Conservation (phyloP, 176 grass and related monocot species). For the Eleusine coracana region DNA sequence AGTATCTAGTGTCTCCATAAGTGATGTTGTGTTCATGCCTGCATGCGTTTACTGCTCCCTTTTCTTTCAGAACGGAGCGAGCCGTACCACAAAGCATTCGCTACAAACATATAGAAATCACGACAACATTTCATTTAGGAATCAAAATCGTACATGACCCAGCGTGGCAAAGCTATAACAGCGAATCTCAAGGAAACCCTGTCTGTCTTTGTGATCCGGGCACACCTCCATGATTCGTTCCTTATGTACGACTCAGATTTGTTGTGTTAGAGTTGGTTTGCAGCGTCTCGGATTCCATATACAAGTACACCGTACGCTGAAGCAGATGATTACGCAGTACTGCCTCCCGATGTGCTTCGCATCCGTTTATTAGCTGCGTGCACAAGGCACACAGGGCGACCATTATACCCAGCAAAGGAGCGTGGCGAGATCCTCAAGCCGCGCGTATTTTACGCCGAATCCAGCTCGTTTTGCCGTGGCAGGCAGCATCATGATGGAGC, state of each 20-base stretch:
- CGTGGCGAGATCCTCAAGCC: conserved; percentile 4
- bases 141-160: neutral
- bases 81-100: neutral
- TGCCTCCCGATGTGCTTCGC: conserved; percentile 16
- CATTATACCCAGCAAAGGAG: neutral
- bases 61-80: conserved; percentile 22
- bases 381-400: neutral
- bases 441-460: conserved; percentile 18
- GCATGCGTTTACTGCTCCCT: conserved; percentile 13
- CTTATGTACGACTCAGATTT: conserved; percentile 44
- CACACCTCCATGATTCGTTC: conserved; percentile 31
- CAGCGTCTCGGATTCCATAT: conserved; percentile 13
- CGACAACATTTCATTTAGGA: conserved; percentile 11
- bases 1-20: conserved; percentile 15
- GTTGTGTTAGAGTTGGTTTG: conserved; percentile 7
- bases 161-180: conserved; percentile 35
- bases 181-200: conserved; percentile 25
- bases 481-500: neutral
- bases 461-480: neutral
- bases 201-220: conserved; percentile 8
- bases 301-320: conserved; percentile 17
- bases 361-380: neutral
- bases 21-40: neutral
- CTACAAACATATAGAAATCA: neutral
- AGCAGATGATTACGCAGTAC: conserved; percentile 29